phyloP scores from a whole-genome alignment of 805 yeast species.

The Peterozyma toletana region DNA sequence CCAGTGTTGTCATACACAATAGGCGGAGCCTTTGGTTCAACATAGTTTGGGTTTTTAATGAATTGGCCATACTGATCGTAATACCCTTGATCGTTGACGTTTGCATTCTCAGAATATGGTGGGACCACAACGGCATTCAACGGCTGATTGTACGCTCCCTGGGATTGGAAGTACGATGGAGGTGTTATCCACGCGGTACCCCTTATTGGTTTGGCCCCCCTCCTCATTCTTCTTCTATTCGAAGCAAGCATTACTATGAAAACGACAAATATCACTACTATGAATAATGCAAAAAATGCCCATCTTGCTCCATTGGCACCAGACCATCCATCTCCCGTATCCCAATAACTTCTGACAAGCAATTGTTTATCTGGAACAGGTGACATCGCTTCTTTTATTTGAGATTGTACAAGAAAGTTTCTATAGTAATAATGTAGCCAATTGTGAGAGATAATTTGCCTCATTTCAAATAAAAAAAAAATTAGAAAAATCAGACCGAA shows the following conservation, averaged over 20 bases:
- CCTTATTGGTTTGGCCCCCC: slow-evolving; percentile 54
- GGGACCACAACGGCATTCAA: slow-evolving; percentile 46
- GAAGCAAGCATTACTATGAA: slow-evolving; percentile 43
- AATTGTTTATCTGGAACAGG: no score
- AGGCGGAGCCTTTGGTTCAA: slow-evolving; percentile 6
- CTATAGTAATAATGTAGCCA: no score
- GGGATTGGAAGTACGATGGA: slow-evolving; percentile 65
- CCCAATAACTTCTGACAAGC: background rate
- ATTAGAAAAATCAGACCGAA: no score
- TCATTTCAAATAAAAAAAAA: no score
- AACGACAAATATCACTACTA: slow-evolving; percentile 38
- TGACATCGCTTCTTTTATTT: no score
- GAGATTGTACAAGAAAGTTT: no score
- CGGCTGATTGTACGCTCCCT: slow-evolving; percentile 44
- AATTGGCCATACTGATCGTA: slow-evolving; percentile 59
- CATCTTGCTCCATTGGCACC: slow-evolving; percentile 36
- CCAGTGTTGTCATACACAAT: slow-evolving; percentile 4
- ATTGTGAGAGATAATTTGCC: no score
- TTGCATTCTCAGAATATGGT: slow-evolving; percentile 57
- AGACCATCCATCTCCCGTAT: background rate
- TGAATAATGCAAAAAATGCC: slow-evolving; percentile 59
- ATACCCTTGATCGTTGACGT: slow-evolving; percentile 71
- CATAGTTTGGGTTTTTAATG: slow-evolving; percentile 25
- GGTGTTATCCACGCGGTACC: slow-evolving; percentile 89
- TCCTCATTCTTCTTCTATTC: slow-evolving; percentile 43